Evolutionary conservation across 768 basidiomycete genomes (phyloP).

Genomic region (Melanogaster broomeanus): DNA sequence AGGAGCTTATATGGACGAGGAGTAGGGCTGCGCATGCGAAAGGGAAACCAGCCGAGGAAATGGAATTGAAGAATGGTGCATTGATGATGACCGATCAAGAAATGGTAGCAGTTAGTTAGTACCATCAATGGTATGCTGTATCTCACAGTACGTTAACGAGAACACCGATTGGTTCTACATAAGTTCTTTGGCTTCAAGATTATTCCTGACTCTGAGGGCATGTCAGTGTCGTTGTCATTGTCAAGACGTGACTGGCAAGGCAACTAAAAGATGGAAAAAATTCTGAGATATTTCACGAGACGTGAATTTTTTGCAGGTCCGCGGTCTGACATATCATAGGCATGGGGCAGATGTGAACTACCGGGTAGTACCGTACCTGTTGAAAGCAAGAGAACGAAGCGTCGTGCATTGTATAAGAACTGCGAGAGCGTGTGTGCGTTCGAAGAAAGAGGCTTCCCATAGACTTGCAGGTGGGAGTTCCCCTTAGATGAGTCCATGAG

Average conservation of each 20-base stretch:
- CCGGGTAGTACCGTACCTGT: conserved; percentile 3
- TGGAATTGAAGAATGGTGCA: too few relatives aligned
- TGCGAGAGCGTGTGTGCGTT: background rate
- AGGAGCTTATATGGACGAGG: background rate
- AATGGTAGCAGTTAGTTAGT: too few relatives aligned
- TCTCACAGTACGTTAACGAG: background rate
- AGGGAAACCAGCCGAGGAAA: background rate
- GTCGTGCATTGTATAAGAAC: background rate
- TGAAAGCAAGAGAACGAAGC: background rate
- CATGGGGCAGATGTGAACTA: background rate
- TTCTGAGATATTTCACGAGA: background rate
- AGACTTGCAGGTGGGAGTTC: background rate
- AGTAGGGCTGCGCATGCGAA: conserved; percentile 1
- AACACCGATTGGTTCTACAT: too few relatives aligned
- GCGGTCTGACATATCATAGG: conserved; percentile 1
- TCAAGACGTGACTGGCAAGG: background rate
- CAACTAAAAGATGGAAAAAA: background rate
- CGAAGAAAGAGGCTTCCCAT: background rate
- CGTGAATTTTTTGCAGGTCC: background rate
- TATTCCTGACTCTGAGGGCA: background rate
- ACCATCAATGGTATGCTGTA: too few relatives aligned
- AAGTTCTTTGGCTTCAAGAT: too few relatives aligned
- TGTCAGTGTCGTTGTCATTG: too few relatives aligned
- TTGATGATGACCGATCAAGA: background rate
- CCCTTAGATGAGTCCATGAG: conserved; percentile 16